phyloP scores from a whole-genome alignment of 1,284 basidiomycete genomes.

The Microbotryum violaceum region DNA sequence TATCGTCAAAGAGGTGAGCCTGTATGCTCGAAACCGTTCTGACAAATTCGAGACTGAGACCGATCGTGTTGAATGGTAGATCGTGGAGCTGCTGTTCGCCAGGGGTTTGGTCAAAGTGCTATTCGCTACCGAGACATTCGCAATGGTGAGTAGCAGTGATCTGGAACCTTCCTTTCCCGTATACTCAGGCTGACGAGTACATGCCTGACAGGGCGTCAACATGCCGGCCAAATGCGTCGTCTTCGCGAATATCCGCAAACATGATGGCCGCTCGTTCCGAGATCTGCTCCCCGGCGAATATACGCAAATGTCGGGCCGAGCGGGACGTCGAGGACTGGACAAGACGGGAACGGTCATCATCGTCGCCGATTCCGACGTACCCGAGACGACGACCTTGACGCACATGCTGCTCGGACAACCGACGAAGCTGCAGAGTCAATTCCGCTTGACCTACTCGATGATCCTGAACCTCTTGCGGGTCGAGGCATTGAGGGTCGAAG shows the following conservation, averaged over 20 bases:
- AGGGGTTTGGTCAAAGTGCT: slow-evolving; percentile 92
- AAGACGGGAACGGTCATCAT: slow-evolving; percentile 94
- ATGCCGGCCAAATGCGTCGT: slow-evolving; percentile 98
- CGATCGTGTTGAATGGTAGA: slow-evolving; percentile 45
- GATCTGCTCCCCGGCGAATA: slow-evolving; percentile 50
- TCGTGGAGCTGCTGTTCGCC: slow-evolving; percentile 93
- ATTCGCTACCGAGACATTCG: slow-evolving; percentile 98
- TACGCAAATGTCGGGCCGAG: slow-evolving; percentile 98
- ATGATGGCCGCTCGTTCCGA: slow-evolving; percentile 88
- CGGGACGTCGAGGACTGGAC: slow-evolving; percentile 91
- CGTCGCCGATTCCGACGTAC: slow-evolving; percentile 68
- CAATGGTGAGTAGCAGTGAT: slow-evolving; percentile 61
- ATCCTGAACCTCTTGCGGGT: slow-evolving; percentile 94
- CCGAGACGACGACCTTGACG: slow-evolving; percentile 70
- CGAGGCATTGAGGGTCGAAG: slow-evolving; percentile 91
- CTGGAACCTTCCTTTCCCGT: not conserved
- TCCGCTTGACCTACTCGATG: slow-evolving; percentile 99
- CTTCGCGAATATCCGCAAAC: slow-evolving; percentile 90
- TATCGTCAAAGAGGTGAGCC: slow-evolving; percentile 83
- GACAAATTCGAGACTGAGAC: no score
- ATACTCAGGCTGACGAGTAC: not conserved
- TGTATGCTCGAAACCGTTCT: not conserved
- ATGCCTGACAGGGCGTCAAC: slow-evolving; percentile 71
- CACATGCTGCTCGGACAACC: slow-evolving; percentile 92
- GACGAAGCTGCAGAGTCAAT: slow-evolving; percentile 89